A percentile compares a stretch with the other conserved stretches of the same genome.
phyloP scores from a whole-genome alignment of 2,329 filamentous ascomycete genomes.

The Nemania bipapillata region DNA sequence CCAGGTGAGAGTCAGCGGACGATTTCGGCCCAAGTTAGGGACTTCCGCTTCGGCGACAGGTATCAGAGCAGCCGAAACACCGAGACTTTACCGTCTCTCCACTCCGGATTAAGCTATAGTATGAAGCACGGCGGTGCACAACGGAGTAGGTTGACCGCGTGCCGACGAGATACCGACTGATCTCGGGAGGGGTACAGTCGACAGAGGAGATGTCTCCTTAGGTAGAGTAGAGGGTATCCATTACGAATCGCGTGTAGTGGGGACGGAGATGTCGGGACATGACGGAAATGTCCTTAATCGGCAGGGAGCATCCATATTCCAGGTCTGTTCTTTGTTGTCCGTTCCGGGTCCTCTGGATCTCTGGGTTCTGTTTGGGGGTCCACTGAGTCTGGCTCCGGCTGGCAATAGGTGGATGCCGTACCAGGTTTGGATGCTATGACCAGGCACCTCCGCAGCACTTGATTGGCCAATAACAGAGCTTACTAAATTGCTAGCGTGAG shows the following conservation, averaged over 20 bases:
- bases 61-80: not conserved
- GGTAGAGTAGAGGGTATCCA: not conserved
- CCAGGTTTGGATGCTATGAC: not conserved
- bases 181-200: not conserved
- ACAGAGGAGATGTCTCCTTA: not conserved
- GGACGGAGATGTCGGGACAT: not conserved
- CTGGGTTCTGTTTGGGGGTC: not conserved
- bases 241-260: not conserved
- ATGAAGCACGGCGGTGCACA: not conserved
- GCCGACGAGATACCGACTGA: not conserved
- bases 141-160: not conserved
- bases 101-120: not conserved
- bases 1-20: not conserved
- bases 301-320: not conserved
- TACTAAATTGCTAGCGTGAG: constrained; percentile 15
- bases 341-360: too few species aligned
- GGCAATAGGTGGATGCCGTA: not conserved
- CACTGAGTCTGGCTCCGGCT: not conserved
- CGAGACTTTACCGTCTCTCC: not conserved
- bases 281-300: not conserved
- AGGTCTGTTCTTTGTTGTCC: too few species aligned
- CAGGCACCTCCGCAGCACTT: not conserved
- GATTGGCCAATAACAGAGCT: not conserved
- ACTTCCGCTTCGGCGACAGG: not conserved
- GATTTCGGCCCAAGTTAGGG: not conserved